Percentiles rank a stretch among this genome's conserved stretches.
These are phyloP conservation scores for Puccinia polysora DNA, from an alignment of 1,284 basidiomycete species.

Conservation along the genomic window DNA sequence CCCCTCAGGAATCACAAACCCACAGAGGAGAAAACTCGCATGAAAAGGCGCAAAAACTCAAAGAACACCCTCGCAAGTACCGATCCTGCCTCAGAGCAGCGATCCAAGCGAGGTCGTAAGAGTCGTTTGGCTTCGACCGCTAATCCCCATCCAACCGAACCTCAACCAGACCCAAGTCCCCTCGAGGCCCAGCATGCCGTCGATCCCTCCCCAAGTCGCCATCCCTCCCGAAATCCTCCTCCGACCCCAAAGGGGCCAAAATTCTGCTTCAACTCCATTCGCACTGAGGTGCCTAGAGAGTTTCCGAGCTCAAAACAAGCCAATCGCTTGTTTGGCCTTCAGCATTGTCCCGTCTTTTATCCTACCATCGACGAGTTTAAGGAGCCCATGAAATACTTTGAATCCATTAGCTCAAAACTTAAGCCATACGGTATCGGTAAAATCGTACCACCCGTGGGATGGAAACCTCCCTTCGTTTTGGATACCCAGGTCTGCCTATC, in stretches of 20 bases:
- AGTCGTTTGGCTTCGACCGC: too few species aligned
- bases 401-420: constrained; percentile 66
- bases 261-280: constrained; percentile 26
- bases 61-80: too few species aligned
- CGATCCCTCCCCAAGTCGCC: constrained; percentile 4
- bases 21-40: too few species aligned
- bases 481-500: constrained; percentile 71
- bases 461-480: constrained; percentile 95
- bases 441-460: constrained; percentile 84
- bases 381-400: constrained; percentile 94
- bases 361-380: constrained; percentile 81
- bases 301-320: constrained; percentile 18
- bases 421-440: constrained; percentile 87
- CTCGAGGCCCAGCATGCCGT: too few species aligned
- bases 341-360: constrained; percentile 83
- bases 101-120: too few species aligned
- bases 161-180: too few species aligned
- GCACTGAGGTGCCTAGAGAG: constrained; percentile 32
- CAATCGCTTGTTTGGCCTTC: constrained; percentile 65
- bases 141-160: too few species aligned
- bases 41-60: too few species aligned
- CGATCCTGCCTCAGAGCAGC: too few species aligned
- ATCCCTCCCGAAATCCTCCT: background rate
- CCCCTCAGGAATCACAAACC: too few species aligned
- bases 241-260: constrained; percentile 7